phyloP scores from a whole-genome alignment of 1,284 basidiomycete species.

The Heterobasidion annosum region DNA sequence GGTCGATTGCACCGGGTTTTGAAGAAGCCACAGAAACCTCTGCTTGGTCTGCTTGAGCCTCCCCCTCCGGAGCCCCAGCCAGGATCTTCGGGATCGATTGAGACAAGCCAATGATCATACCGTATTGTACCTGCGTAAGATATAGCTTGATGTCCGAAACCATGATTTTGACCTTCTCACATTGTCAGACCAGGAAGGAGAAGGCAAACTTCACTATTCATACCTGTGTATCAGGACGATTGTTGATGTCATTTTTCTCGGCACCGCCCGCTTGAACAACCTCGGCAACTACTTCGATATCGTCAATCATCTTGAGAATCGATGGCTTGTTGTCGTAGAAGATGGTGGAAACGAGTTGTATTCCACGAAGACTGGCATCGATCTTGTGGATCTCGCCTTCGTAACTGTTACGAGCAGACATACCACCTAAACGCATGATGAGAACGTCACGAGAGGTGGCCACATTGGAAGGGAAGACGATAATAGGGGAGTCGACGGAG shows the following conservation, averaged over 20 bases:
- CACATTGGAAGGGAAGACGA: conserved; percentile 80
- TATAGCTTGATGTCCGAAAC: conserved; percentile 90
- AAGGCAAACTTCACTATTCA: conserved; percentile 5
- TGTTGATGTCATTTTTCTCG: conserved; percentile 35
- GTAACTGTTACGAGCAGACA: conserved; percentile 78
- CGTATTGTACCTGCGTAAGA: conserved; percentile 89
- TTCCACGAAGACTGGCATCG: conserved; percentile 76
- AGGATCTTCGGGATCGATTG: conserved; percentile 73
- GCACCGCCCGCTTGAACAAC: conserved; percentile 54
- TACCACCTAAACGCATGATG: conserved; percentile 83
- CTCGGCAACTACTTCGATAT: conserved; percentile 75
- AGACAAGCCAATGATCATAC: conserved; percentile 63
- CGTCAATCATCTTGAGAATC: conserved; percentile 84
- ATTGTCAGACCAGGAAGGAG: background rate
- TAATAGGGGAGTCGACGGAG: conserved; percentile 87
- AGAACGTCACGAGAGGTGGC: conserved; percentile 60
- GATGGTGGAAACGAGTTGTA: conserved; percentile 75
- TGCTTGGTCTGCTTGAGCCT: conserved; percentile 17
- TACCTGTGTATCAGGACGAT: conserved; percentile 66
- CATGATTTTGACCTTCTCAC: conserved; percentile 52
- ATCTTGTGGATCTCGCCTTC: conserved; percentile 56
- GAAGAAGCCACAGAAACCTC: conserved; percentile 1
- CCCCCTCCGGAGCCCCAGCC: conserved; percentile 28
- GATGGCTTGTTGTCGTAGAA: conserved; percentile 38
- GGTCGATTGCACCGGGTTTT: background rate